Evolutionary conservation across 163 green algal genomes (phyloP).

Genomic region (Coccomyxa subellipsoidea): DNA sequence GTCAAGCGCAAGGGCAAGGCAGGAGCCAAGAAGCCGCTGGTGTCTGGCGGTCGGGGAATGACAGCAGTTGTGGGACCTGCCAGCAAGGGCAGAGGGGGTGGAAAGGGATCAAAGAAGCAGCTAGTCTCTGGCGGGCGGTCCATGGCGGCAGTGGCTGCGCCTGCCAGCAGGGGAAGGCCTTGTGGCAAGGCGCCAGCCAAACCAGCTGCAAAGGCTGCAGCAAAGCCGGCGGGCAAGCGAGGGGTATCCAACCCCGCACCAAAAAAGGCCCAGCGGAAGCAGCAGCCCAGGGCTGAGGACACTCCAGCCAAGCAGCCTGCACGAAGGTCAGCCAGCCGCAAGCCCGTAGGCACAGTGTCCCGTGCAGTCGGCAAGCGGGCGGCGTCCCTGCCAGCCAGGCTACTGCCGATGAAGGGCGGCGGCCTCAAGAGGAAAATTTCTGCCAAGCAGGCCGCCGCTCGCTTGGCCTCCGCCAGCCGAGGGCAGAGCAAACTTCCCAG

Average conservation of each 20-base stretch:
- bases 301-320: not conserved
- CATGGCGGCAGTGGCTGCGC: too few relatives aligned
- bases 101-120: too few relatives aligned
- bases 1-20: slow-evolving; percentile 5
- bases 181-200: not conserved
- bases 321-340: not conserved
- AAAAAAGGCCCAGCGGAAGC: not conserved
- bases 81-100: not conserved
- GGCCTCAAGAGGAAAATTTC: not conserved
- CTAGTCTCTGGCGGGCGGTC: too few relatives aligned
- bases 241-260: not conserved
- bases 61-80: not conserved
- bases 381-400: not conserved
- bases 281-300: not conserved
- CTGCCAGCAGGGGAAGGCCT: not conserved
- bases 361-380: not conserved
- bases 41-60: not conserved
- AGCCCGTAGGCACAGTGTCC: not conserved
- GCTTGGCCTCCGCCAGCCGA: not conserved
- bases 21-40: not conserved
- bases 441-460: not conserved
- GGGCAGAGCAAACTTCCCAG: not conserved
- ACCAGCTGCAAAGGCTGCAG: not conserved
- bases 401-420: not conserved
- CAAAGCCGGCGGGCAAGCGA: not conserved